Base-by-base conservation (phyloP, 2,329 filamentous ascomycete genomes). In the Trichoderma sp. region DNA sequence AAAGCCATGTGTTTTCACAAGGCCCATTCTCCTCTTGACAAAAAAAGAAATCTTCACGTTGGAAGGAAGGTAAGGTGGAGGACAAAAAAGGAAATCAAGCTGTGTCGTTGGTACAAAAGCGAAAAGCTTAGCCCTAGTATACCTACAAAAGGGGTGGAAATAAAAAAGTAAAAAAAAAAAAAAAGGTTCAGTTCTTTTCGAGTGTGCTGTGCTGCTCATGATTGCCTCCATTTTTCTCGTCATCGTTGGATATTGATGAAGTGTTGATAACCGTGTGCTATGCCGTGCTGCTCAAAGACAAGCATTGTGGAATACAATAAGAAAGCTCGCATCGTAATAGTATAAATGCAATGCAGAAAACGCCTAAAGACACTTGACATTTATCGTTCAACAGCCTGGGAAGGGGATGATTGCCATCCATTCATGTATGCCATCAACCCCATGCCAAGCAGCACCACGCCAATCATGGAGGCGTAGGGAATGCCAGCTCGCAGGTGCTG, bases 371-470 rank as follows among this genome's bases (percentile, higher is more conserved):
- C 51, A 66, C 53, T 65, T 12, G 61, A 21, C 36, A 72, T 79
- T 53, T 75, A 82, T 77, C 77, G 76, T 71, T 83, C 81, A 62
- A 80, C 81, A 61, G 80, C 43, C n/a, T 53, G 66, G 39, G 76
- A 76, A 4, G 80, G 75, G 51, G 81, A 77, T 66, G 81, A 77
- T 76, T 94, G 92, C 92, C 92, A 95, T 66, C 92, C 91, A 78
- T 96, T 96, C 76, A 96, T 86, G 81, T 94, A 95, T 56, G 92
- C 92, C 93, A 96, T 96, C 74, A 96, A 81, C 15, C 93, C 92
- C 83, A 96, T 91, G 36, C 93, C 93, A 73, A 96, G 84, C 71
- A 96, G 81, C 30, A 96, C 93, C 36, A 96, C 93, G 12, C 93
- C 92, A 60, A 96, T 82, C 88, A 95, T 94, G 2, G 92, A 94